Base-by-base conservation (phyloP, 106 monocot species). In the Dendrobium nobile region DNA sequence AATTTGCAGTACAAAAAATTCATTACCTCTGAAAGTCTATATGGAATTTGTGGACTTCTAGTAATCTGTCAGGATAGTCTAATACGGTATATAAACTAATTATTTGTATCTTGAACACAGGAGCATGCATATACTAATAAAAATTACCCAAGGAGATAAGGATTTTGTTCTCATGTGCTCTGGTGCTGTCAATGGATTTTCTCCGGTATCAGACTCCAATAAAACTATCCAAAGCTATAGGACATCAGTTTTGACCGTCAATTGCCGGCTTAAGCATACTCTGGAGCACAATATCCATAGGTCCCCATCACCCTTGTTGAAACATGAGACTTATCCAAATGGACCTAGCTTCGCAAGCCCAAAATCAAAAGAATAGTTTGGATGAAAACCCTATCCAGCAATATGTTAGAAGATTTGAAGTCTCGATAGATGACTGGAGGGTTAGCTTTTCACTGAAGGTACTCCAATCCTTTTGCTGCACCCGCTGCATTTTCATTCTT, bases 241-340 rank as follows among this genome's bases (percentile, higher is more conserved):
- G 1, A 94, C 87, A 78, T 94, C 93, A 42, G 93, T 91, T 73
- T 91, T 93, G 10, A 91, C 86, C 4, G 93, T 93, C 11, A 93
- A 78, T 24, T 91, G 88, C 79, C 93, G 91, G 0, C 91, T 93
- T 89, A 93, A 22, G 91, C 91, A 86, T 93, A 93, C 80, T 93
- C 93, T 4, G 93, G 93, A 41, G 93, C 93, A 82, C 91, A 93
- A 80, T 93, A 93, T 48, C 93, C 93, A 79, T 93, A 89, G 8
- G 93, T 93, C 73, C 93, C 93, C 93, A 93, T 93, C 48, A 93
- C 91, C 75, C 93, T 81, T 55, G 93, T 93, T 11, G 93, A 91
- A 56, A 93, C 93, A 79, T 93, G 93, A 33, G 93, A 87, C 28
- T 91, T 89, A 37, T 93, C 93, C 93, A 55, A 86, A 82, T 41